Evolutionary conservation across 305 asterid genomes (phyloP).

Genomic region (Striga hermonthica): DNA sequence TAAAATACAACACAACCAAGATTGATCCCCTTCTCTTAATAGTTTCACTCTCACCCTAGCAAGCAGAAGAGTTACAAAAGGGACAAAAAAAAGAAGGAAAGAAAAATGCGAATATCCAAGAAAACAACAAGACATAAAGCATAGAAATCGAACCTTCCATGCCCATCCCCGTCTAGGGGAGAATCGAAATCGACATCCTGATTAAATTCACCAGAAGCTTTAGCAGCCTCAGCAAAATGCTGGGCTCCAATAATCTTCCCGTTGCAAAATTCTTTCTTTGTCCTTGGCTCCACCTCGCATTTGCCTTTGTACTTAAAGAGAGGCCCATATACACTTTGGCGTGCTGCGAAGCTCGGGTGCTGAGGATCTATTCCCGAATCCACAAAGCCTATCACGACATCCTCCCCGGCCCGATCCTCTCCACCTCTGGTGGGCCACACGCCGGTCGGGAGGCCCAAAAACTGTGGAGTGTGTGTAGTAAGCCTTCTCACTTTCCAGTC

Average conservation of each 20-base stretch:
- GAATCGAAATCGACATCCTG: conserved; percentile 78
- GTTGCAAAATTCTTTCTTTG: conserved; percentile 75
- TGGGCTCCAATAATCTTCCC: conserved; percentile 99
- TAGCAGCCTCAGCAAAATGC: conserved; percentile 98
- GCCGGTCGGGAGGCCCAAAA: conserved; percentile 97
- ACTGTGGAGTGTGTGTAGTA: conserved; percentile 95
- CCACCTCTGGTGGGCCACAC: conserved; percentile 99
- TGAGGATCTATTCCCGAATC: conserved; percentile 95
- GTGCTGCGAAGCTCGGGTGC: conserved; percentile 84
- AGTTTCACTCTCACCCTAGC: not conserved
- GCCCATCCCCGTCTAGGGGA: conserved; percentile 98
- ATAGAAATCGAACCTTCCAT: conserved; percentile 72
- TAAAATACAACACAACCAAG: not conserved
- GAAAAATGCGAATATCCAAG: no score
- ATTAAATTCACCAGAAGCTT: conserved; percentile 88
- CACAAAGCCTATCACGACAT: conserved; percentile 80
- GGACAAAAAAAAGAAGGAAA: not conserved
- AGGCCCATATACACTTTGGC: conserved; percentile 70
- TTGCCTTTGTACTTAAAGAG: conserved; percentile 82
- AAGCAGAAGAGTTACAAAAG: not conserved
- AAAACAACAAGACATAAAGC: not conserved
- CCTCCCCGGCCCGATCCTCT: conserved; percentile 94
- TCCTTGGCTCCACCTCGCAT: conserved; percentile 74
- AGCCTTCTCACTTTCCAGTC: conserved; percentile 98
- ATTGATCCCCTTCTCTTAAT: not conserved